A percentile compares a stretch with the other conserved stretches of the same genome.
Conservation (phyloP, 768 basidiomycete genomes). For the Tricholoma furcatifolium region DNA sequence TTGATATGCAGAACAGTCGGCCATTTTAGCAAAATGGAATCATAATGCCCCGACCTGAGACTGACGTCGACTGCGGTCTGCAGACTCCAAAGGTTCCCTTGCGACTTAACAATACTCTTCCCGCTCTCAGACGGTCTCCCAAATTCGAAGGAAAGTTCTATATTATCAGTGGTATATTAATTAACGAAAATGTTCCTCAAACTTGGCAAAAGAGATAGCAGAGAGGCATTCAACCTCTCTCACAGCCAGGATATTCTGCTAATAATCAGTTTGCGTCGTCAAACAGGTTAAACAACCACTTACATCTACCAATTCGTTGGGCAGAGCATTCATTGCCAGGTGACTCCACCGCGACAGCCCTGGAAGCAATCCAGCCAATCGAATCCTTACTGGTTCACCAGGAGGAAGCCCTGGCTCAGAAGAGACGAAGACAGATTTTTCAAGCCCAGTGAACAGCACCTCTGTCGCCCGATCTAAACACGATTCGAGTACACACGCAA, state of each 20-base stretch:
- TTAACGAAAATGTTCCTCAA: constrained; percentile 40
- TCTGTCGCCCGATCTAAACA: constrained; percentile 70
- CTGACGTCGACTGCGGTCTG: too few species aligned
- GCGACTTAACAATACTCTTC: too few species aligned
- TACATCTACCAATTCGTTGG: constrained; percentile 84
- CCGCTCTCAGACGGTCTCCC: too few species aligned
- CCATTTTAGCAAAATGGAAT: too few species aligned
- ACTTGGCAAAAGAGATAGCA: constrained; percentile 71
- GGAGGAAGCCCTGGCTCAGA: constrained; percentile 11
- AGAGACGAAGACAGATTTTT: constrained; percentile 57
- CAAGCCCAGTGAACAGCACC: constrained; percentile 61
- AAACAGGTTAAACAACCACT: constrained; percentile 26
- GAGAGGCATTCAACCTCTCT: constrained; percentile 68
- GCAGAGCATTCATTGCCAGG: constrained; percentile 61
- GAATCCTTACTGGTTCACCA: constrained; percentile 48
- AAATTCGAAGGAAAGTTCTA: too few species aligned
- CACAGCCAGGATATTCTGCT: constrained; percentile 57
- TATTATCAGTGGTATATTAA: too few species aligned
- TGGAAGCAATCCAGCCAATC: constrained; percentile 80
- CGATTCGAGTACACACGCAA: constrained; percentile 66
- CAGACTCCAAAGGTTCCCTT: too few species aligned
- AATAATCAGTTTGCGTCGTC: too few species aligned
- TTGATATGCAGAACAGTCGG: too few species aligned
- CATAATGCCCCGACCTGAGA: too few species aligned
- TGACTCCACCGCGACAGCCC: constrained; percentile 79